Conservation (phyloP, 1,284 basidiomycete genomes). For the Mixia osmundae region DNA sequence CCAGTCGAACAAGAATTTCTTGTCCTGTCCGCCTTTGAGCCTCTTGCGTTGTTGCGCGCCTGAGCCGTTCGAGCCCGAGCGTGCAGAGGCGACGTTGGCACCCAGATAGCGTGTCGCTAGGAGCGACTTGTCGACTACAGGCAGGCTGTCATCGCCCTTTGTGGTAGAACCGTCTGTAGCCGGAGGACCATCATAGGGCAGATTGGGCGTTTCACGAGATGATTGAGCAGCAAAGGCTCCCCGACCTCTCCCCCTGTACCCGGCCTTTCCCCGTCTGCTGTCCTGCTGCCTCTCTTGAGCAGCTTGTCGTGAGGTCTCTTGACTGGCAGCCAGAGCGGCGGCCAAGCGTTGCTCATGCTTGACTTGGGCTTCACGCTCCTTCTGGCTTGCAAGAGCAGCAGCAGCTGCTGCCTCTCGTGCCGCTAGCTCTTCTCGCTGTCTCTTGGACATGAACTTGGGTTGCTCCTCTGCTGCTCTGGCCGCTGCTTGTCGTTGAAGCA, state of each 20-base stretch:
- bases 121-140: conserved; percentile 6
- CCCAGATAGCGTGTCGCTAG: conserved; percentile 46
- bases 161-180: background rate
- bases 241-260: conserved; percentile 6
- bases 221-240: background rate
- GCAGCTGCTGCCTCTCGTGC: conserved; percentile 49
- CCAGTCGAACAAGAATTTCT: conserved; percentile 98
- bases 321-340: no score
- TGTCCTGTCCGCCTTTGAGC: conserved; percentile 75
- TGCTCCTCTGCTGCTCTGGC: conserved; percentile 60
- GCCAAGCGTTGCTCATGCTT: no score
- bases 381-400: conserved; percentile 32
- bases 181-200: background rate
- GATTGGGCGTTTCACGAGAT: background rate
- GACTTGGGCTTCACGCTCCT: conserved; percentile 32
- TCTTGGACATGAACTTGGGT: conserved; percentile 73
- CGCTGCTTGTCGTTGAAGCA: conserved; percentile 59
- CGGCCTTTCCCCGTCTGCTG: background rate
- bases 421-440: conserved; percentile 68
- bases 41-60: conserved; percentile 68
- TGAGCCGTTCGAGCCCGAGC: no score
- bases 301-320: conserved; percentile 44
- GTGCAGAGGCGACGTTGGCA: conserved; percentile 24
- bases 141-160: background rate
- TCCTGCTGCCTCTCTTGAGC: conserved; percentile 32